Base-by-base conservation (phyloP, 495 filamentous ascomycete genomes). In the Thozetella sp. region DNA sequence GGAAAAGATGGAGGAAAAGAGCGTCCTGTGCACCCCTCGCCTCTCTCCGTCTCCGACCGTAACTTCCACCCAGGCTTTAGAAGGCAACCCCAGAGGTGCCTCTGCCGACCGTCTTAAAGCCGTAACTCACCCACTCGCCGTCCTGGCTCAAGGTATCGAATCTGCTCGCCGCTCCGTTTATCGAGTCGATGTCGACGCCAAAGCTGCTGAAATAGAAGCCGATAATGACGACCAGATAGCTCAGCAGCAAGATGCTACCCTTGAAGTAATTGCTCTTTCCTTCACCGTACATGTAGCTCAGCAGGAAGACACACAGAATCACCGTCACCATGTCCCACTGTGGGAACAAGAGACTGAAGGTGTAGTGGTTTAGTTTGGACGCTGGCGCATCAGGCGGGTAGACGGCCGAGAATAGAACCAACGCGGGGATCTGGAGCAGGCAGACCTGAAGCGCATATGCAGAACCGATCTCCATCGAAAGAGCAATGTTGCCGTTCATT, bases 271-370 rank as follows among this genome's bases (percentile, higher is more conserved):
- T 93, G 76, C 90, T 92, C 83, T 99, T 99, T 52, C 95, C 95
- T 75, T 99, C 95, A 59, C 96, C 93, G 61, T 98, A 96, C 81
- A 99, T 94, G 75, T 98, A 97, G 56, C 92, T 96, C 40, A 99
- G 83, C 37, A 99, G 78, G 80, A 99, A 98, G 27, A 99, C 94
- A 69, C 96, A 98, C 52, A 99, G 83, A 56, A 97, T 97, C 43
- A 98, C 94, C 25, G 93, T 96, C 37, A 97, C 88, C 90, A 99
- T 93, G 69, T 99, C 95, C 95, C 95, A 99, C 71, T 98, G 95
- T 9, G 95, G 96, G 76, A 99, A 99, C 22, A 99, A 92, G 3
- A 99, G 84, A 50, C 85, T 93, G 72, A 99, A 99, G 3, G 91
- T 94, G 68, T 93, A 91, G 51, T 84, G 83, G 1, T 84, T 71